Base-by-base conservation (phyloP, 305 asterid genomes). In the Solanum hybrid region DNA sequence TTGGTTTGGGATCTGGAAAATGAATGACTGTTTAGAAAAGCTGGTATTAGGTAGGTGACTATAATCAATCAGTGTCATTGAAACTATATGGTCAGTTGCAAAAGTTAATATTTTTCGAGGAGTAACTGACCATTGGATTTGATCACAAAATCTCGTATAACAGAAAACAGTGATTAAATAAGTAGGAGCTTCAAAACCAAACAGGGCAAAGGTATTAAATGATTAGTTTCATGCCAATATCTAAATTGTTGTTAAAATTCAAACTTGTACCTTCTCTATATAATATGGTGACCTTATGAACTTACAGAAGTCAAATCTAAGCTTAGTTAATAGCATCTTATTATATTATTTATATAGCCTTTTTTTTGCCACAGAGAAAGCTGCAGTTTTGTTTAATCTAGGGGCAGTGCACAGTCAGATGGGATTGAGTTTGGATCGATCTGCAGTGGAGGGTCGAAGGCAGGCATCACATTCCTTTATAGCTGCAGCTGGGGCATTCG, bases 401-500 rank as follows among this genome's bases (percentile, higher is more conserved):
- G 99, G 99, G 89, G 97, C 99, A 11, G 96, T 95, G 93, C 98
- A 97, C 91, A 95, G 99, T 94, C 99, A 96, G 92, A 96, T 96
- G 93, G 99, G 99, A 56, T 91, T 98, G 89, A 91, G 99, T 91
- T 95, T 91, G 86, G 99, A 98, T 90, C 95, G 99, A 80, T 94
- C 98, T 29, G 88, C 97, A 22, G 98, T 95, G 69, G 99, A 98
- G 92, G 99, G 99, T 51, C 93, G 99, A 91, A 93, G 95, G 93
- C 99, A 95, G 93, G 99, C 99, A 78, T 95, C 99, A 36, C 99
- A 98, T 90, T 93, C 99, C 64, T 96, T 96, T 89, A 95, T 96
- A 22, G 98, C 99, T 3, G 99, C 99, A 15, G 99, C 99, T 38
- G 99, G 99, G 90, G 96, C 98, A 4, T 98, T 95, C 88, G 95